Conservation (phyloP, 768 basidiomycete genomes). For the Xanthoconium purpureum region DNA sequence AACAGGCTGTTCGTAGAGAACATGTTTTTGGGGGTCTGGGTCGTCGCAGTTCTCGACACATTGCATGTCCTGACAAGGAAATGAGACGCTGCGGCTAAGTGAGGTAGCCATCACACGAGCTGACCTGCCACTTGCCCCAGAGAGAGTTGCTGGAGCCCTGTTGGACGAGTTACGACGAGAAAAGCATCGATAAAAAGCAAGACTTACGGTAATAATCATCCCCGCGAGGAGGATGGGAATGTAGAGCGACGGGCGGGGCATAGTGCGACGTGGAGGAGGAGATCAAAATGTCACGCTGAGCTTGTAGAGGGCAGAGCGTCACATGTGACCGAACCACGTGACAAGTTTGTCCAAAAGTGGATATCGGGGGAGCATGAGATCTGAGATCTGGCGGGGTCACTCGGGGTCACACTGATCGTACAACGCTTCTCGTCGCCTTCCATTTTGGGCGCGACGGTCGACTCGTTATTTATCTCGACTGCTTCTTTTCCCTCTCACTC, state of each 20-base stretch:
- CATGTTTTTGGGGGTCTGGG: slow-evolving; percentile 53
- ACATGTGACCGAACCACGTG: slow-evolving; percentile 25
- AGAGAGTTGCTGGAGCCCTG: slow-evolving; percentile 80
- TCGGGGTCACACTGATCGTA: slow-evolving; percentile 26
- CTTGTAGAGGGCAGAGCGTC: background rate
- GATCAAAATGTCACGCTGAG: slow-evolving; percentile 4
- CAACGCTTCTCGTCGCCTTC: slow-evolving; percentile 32
- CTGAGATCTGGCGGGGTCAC: slow-evolving; percentile 27
- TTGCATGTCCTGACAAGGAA: slow-evolving; percentile 78
- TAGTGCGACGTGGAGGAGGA: slow-evolving; percentile 25
- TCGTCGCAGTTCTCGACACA: slow-evolving; percentile 90
- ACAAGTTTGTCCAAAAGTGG: background rate
- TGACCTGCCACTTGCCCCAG: slow-evolving; percentile 81
- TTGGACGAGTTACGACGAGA: slow-evolving; percentile 1
- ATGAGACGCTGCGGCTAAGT: background rate
- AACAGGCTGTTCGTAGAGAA: slow-evolving; percentile 92
- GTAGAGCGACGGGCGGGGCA: slow-evolving; percentile 62
- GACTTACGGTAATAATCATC: slow-evolving; percentile 83
- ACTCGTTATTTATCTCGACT: slow-evolving; percentile 33
- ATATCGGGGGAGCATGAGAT: slow-evolving; percentile 11
- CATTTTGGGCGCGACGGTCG: slow-evolving; percentile 21
- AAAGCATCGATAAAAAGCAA: background rate
- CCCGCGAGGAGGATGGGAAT: slow-evolving; percentile 82
- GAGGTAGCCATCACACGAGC: slow-evolving; percentile 7
- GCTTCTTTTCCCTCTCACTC: slow-evolving; percentile 29